Conservation (phyloP, 1,284 basidiomycete species). For the Pascua guehoae region DNA sequence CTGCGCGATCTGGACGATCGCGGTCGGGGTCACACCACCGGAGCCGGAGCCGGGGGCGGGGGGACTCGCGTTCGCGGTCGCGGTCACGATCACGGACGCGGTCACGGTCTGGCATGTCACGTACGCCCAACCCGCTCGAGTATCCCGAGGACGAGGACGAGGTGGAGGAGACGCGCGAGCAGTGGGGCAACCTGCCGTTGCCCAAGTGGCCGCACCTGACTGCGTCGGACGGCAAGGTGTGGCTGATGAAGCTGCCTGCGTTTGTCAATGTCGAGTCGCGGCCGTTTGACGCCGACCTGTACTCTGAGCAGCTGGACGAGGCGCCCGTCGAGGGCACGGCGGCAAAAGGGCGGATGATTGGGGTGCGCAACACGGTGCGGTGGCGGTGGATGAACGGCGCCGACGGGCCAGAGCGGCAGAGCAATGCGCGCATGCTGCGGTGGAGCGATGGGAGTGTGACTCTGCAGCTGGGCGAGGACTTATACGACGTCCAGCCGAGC, state of each 20-base stretch:
- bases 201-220: constrained; percentile 39
- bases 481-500: constrained; percentile 46
- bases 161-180: constrained; percentile 23
- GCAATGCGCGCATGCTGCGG: constrained; percentile 45
- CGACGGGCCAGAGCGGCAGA: constrained; percentile 36
- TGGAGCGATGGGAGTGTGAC: constrained; percentile 49
- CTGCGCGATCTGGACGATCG: not conserved
- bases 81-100: no score
- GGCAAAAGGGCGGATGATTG: constrained; percentile 45
- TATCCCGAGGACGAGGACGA: constrained; percentile 40
- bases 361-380: constrained; percentile 45
- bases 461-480: constrained; percentile 44
- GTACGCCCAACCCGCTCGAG: constrained; percentile 35
- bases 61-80: constrained; percentile 6
- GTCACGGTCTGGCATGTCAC: constrained; percentile 14
- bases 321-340: constrained; percentile 23
- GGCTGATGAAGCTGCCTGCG: constrained; percentile 40
- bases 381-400: constrained; percentile 45
- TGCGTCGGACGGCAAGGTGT: constrained; percentile 44
- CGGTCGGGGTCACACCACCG: not conserved
- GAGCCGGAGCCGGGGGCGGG: not conserved
- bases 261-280: constrained; percentile 43
- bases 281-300: constrained; percentile 43
- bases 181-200: constrained; percentile 32
- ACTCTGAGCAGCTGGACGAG: constrained; percentile 32